Percentiles rank a stretch among this genome's conserved stretches.
These are phyloP conservation scores for Arthrobotrys pseudoclavata DNA, from an alignment of 2,329 filamentous ascomycete genomes.

Conservation along the genomic window DNA sequence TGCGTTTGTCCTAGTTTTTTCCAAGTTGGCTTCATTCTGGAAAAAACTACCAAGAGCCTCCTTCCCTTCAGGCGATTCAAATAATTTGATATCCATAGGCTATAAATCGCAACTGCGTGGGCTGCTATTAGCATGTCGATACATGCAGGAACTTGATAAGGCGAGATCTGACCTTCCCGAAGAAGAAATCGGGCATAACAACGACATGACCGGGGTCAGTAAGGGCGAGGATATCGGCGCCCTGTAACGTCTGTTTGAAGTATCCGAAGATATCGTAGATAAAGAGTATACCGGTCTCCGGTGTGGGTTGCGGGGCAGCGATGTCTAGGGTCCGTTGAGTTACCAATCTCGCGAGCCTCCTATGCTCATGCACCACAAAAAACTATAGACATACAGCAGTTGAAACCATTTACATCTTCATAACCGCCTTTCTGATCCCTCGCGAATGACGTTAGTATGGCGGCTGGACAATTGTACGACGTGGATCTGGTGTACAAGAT, in stretches of 20 bases:
- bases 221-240: conserved; percentile 51
- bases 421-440: conserved; percentile 46
- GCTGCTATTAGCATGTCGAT: background rate
- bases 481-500: background rate
- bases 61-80: conserved; percentile 34
- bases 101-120: background rate
- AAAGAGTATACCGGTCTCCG: conserved; percentile 49
- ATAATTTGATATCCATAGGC: conserved; percentile 36
- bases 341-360: background rate
- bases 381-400: conserved; percentile 48
- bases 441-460: background rate
- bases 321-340: conserved; percentile 26
- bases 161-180: conserved; percentile 70
- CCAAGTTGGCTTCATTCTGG: conserved; percentile 24
- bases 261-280: conserved; percentile 56
- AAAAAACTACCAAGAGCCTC: conserved; percentile 32
- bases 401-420: conserved; percentile 40
- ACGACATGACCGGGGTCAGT: conserved; percentile 68
- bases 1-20: conserved; percentile 16
- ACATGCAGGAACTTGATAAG: background rate
- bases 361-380: no score
- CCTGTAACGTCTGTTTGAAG: conserved; percentile 50
- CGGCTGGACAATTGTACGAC: background rate
- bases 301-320: conserved; percentile 43
- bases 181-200: conserved; percentile 93